Percentiles rank a stretch among this genome's conserved stretches.
These are phyloP conservation scores for Neolentinus lepideus DNA, from an alignment of 1,284 basidiomycete genomes.

Conservation along the genomic window DNA sequence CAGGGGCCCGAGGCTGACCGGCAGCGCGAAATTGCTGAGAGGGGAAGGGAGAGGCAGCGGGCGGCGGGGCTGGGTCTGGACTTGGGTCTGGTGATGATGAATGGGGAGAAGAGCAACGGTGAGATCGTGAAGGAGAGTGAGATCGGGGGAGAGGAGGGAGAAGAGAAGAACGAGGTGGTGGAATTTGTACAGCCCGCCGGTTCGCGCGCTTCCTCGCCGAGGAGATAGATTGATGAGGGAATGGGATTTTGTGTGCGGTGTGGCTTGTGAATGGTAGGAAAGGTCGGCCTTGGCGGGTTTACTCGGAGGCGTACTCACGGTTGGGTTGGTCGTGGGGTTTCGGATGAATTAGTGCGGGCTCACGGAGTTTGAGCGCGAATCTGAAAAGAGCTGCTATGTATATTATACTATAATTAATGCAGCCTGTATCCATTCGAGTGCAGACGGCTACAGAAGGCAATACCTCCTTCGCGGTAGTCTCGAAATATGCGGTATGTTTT, in stretches of 20 bases:
- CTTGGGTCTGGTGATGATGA: not conserved
- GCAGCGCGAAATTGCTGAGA: not conserved
- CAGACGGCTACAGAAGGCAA: too few species aligned
- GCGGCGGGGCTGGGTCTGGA: not conserved
- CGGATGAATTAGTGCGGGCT: not conserved
- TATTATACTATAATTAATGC: not conserved
- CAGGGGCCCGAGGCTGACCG: not conserved
- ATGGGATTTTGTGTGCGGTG: not conserved
- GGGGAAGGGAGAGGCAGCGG: not conserved
- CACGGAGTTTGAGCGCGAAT: not conserved
- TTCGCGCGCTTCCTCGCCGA: not conserved
- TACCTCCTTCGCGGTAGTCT: too few species aligned
- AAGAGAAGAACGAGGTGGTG: not conserved
- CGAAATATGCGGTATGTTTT: not conserved
- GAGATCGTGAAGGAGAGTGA: not conserved
- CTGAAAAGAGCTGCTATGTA: not conserved
- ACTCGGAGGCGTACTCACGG: conserved; percentile 1
- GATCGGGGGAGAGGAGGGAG: not conserved
- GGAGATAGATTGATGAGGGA: not conserved
- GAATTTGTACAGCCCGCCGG: not conserved
- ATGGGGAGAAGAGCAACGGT: not conserved
- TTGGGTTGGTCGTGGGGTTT: not conserved
- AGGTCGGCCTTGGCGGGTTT: not conserved
- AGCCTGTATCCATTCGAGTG: not conserved
- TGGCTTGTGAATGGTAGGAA: not conserved